Evolutionary conservation across 2,329 filamentous ascomycete genomes (phyloP).

Genomic region (Meredithiella fracta): DNA sequence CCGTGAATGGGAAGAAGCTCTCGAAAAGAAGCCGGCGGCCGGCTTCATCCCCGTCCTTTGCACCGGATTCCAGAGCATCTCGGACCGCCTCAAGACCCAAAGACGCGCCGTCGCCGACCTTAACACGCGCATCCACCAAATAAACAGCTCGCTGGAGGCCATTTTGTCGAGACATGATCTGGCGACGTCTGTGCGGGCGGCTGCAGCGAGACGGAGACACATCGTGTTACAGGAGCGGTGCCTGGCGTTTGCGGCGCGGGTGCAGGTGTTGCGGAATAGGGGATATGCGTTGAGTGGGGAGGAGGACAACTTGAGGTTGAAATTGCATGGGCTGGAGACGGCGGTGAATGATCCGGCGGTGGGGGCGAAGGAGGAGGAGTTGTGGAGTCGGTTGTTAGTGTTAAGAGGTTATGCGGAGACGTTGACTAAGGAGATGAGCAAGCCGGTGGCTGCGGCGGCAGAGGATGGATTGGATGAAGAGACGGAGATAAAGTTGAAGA

Average conservation of each 20-base stretch:
- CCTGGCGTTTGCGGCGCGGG: constrained; percentile 57
- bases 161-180: constrained; percentile 65
- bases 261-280: constrained; percentile 64
- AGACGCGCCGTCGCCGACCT: constrained; percentile 51
- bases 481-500: constrained; percentile 54
- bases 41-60: constrained; percentile 64
- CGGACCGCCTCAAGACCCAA: constrained; percentile 56
- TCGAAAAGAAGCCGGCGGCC: constrained; percentile 60
- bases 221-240: constrained; percentile 56
- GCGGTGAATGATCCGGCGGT: constrained; percentile 58
- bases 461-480: constrained; percentile 49
- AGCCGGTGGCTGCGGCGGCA: constrained; percentile 38
- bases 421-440: constrained; percentile 58
- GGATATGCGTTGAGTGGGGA: constrained; percentile 66
- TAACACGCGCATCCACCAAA: constrained; percentile 58
- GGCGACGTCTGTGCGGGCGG: constrained; percentile 54
- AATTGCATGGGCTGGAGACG: constrained; percentile 52
- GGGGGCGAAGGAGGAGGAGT: constrained; percentile 61
- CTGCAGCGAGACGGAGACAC: constrained; percentile 57
- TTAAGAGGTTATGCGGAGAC: constrained; percentile 56
- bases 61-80: constrained; percentile 55
- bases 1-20: constrained; percentile 68
- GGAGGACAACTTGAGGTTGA: constrained; percentile 62
- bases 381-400: constrained; percentile 68
- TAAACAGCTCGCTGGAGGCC: constrained; percentile 56